phyloP scores from a whole-genome alignment of 805 yeast species.

The Metschnikowia lunata region DNA sequence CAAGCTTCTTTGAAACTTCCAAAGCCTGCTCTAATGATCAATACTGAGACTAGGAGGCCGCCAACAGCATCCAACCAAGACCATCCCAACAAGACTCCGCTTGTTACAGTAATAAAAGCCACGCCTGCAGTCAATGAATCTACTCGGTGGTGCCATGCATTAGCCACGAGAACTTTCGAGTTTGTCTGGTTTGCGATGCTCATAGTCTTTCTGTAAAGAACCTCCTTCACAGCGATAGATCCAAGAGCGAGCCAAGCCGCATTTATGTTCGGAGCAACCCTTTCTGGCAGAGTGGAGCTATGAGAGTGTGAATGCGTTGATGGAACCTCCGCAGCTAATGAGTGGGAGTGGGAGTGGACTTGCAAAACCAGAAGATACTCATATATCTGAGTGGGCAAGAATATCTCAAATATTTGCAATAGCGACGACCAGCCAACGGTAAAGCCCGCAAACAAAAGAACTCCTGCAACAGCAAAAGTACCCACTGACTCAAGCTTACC shows the following conservation, averaged over 20 bases:
- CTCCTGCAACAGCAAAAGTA: constrained; percentile 79
- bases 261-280: constrained; percentile 53
- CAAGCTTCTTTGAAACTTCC: constrained; percentile 66
- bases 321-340: constrained; percentile 13
- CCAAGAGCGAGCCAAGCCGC: constrained; percentile 97
- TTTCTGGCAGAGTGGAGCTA: constrained; percentile 1
- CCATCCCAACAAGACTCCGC: constrained; percentile 73
- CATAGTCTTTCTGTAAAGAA: constrained; percentile 79
- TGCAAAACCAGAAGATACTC: constrained; percentile 50
- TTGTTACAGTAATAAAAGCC: constrained; percentile 81
- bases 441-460: constrained; percentile 80
- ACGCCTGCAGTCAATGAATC: constrained; percentile 90
- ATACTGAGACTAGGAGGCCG: constrained; percentile 76
- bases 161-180: constrained; percentile 88
- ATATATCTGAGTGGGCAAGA: constrained; percentile 57
- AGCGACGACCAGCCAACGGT: constrained; percentile 87
- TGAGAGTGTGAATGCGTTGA: constrained; percentile 15
- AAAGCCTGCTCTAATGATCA: constrained; percentile 82
- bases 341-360: constrained; percentile 52
- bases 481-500: constrained; percentile 94
- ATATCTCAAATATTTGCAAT: constrained; percentile 60
- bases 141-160: constrained; percentile 98
- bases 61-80: constrained; percentile 91
- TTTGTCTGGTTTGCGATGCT: constrained; percentile 72
- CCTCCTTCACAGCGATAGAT: constrained; percentile 81